phyloP scores from a whole-genome alignment of 2,329 filamentous ascomycete genomes.

The Clonostachys chloroleuca region DNA sequence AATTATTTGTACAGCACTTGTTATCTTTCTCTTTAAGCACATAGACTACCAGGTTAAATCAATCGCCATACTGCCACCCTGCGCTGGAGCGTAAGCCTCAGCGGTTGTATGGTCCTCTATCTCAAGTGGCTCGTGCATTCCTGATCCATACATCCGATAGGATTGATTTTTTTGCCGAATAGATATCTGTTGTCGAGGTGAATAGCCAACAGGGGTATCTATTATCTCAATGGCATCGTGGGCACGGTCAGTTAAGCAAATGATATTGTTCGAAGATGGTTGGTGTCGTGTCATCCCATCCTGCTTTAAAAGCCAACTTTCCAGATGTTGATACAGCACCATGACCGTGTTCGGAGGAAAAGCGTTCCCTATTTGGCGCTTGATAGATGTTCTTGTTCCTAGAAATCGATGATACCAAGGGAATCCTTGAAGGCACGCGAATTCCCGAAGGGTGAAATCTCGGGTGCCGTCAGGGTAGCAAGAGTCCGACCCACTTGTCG shows the following conservation, averaged over 20 bases:
- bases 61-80: too few relatives aligned
- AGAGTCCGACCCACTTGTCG: conserved; percentile 56
- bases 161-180: too few relatives aligned
- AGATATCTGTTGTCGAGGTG: too few relatives aligned
- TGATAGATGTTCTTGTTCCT: conserved; percentile 30
- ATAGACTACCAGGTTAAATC: too few relatives aligned
- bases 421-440: conserved; percentile 67
- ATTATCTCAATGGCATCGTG: too few relatives aligned
- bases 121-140: too few relatives aligned
- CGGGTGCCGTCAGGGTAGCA: conserved; percentile 63
- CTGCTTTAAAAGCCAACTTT: conserved; percentile 34
- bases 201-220: too few relatives aligned
- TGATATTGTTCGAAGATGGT: not conserved
- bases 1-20: too few relatives aligned
- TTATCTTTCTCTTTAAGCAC: too few relatives aligned
- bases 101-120: too few relatives aligned
- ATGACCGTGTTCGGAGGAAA: conserved; percentile 60
- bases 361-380: conserved; percentile 73
- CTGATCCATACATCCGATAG: too few relatives aligned
- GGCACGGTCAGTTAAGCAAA: not conserved
- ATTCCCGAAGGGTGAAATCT: conserved; percentile 62
- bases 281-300: conserved; percentile 21
- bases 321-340: conserved; percentile 42
- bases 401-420: conserved; percentile 56
- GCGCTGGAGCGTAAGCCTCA: too few relatives aligned